phyloP scores from a whole-genome alignment of 2,329 filamentous ascomycete genomes.

The Sphaerulina populicola region DNA sequence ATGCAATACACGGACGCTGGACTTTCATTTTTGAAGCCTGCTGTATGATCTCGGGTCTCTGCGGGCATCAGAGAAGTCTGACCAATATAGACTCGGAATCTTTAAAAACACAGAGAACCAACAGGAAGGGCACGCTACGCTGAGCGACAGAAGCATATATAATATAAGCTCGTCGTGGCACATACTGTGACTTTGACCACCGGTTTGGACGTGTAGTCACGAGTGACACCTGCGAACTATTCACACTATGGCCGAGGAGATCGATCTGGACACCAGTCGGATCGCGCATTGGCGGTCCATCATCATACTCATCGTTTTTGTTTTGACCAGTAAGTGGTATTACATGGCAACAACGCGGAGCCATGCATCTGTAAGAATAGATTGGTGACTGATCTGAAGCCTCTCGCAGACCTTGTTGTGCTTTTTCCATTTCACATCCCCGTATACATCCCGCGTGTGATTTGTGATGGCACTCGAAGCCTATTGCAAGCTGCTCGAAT shows the following conservation, averaged over 20 bases:
- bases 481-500: constrained; percentile 45
- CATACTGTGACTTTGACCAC: not conserved
- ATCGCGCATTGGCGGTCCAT: constrained; percentile 63
- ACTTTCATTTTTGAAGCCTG: not conserved
- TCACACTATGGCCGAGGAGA: not conserved
- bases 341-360: not conserved
- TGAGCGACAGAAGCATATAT: not conserved
- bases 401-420: constrained; percentile 43
- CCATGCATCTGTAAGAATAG: not conserved
- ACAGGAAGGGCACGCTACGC: not conserved
- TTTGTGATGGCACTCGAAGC: constrained; percentile 43
- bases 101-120: not conserved
- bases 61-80: not conserved
- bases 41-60: not conserved
- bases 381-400: not conserved
- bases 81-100: not conserved
- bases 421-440: constrained; percentile 61
- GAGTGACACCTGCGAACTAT: not conserved
- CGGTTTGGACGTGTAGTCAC: not conserved
- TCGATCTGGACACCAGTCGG: constrained; percentile 42
- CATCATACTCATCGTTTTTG: constrained; percentile 59
- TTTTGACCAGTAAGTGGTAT: constrained; percentile 50
- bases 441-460: constrained; percentile 48
- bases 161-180: not conserved
- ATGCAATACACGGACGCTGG: not conserved